Percentiles rank a stretch among this genome's conserved stretches.
These are phyloP conservation scores for Daedalea quercina DNA, from an alignment of 768 basidiomycete genomes.

Conservation along the genomic window DNA sequence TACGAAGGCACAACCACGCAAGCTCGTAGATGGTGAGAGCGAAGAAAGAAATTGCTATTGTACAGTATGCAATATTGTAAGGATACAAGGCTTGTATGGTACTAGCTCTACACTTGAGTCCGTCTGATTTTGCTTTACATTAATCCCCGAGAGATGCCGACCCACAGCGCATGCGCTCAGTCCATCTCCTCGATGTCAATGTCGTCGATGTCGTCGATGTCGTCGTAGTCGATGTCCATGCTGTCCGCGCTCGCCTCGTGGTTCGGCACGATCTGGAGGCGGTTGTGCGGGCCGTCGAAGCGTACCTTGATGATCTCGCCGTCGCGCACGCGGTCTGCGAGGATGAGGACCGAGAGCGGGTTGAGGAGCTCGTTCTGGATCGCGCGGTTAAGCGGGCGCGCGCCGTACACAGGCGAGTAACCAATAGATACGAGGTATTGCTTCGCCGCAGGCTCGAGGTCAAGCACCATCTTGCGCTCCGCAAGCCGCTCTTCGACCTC, in stretches of 20 bases:
- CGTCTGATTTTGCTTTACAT: not conserved
- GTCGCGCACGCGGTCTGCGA: constrained; percentile 77
- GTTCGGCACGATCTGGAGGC: constrained; percentile 73
- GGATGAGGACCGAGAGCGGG: constrained; percentile 78
- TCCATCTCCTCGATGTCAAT: constrained; percentile 77
- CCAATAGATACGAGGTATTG: constrained; percentile 69
- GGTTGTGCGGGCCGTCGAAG: constrained; percentile 80
- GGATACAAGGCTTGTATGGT: constrained; percentile 7
- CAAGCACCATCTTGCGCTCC: constrained; percentile 74
- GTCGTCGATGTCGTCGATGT: constrained; percentile 41
- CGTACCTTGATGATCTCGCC: constrained; percentile 69
- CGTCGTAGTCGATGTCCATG: constrained; percentile 56
- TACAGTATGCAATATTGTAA: constrained; percentile 8
- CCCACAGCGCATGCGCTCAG: constrained; percentile 17
- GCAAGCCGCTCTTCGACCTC: constrained; percentile 81
- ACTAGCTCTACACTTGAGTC: constrained; percentile 2
- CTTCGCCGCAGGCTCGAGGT: constrained; percentile 72
- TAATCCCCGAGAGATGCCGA: not conserved
- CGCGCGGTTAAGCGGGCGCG: constrained; percentile 84
- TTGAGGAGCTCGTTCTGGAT: constrained; percentile 93
- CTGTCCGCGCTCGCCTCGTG: constrained; percentile 55
- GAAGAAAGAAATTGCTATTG: constrained; percentile 2
- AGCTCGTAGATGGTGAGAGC: not conserved
- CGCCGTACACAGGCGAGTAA: constrained; percentile 82
- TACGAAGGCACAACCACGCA: too few species aligned